Evolutionary conservation across 805 yeast genomes (phyloP), one percentile per base, ranked within the genome.

Genomic region (Candida rishiriensis): DNA sequence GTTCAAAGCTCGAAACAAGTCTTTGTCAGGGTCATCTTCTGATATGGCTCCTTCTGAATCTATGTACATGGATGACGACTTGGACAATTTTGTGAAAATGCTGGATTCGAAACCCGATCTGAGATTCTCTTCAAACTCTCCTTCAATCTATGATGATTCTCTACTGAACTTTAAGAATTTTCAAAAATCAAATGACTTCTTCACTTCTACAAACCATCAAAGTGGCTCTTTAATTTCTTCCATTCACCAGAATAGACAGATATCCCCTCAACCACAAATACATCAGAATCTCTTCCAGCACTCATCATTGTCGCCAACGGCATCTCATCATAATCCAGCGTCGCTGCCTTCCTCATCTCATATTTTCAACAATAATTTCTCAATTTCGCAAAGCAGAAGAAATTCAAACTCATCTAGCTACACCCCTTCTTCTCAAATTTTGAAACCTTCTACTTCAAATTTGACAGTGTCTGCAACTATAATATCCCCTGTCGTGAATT

Each of bases 41-140:
- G 63, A 59, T 34, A 41, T 46, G 8, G 63, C 57, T 12, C 62
- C 64, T 2, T 47, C 56, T 3, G 51, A 48, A 18, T 59, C 65
- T 1, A 37, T 60, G 5, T 56, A 57, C 40, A 40, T 59, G 44
- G 69, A 60, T 39, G 69, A 63, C 37, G 68, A 61, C 37, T 51
- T 67, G 9, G 67, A 61, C 32, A 55, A 54, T 16, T 65, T 66
- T 44, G 55, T 66, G 50, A 63, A 55, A 38, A 55, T 65, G 59
- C 45, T 66, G 21, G 70, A 66, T 34, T 57, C 65, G 9, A 66
- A 61, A 40, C 71, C 71, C 1, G 68, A 64, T 43, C 46, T 66
- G 34, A 50, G 67, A 39, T 51, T 66, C 34, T 47, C 62, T 8
- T 54, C 64, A 2, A 55, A 59, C 8, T 49, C 64, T 1, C 52